Conservation (phyloP, 2,329 filamentous ascomycete species). For the Colletotrichum tanaceti region DNA sequence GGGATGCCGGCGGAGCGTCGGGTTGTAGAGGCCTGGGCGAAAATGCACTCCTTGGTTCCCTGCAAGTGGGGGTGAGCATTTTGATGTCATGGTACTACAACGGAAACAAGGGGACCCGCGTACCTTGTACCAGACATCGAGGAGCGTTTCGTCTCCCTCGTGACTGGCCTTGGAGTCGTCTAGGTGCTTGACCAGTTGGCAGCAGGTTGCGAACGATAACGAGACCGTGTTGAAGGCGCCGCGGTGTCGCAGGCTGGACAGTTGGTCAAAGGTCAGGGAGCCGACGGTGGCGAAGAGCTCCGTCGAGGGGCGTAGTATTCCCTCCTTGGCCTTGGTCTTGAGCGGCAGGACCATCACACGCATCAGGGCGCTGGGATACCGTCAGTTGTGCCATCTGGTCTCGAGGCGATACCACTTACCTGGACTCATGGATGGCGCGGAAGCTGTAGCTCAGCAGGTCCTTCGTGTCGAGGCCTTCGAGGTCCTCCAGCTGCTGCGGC, state of each 20-base stretch:
- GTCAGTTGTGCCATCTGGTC: background rate
- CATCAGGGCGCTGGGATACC: conserved; percentile 72
- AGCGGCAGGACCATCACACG: conserved; percentile 69
- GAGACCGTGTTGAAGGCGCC: conserved; percentile 95
- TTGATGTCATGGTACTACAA: background rate
- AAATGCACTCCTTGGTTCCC: conserved; percentile 76
- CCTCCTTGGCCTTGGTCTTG: conserved; percentile 58
- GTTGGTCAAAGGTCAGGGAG: conserved; percentile 80
- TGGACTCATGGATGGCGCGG: conserved; percentile 93
- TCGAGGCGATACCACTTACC: conserved; percentile 59
- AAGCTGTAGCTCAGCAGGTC: conserved; percentile 95
- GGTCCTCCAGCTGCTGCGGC: conserved; percentile 79
- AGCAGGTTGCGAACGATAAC: conserved; percentile 86
- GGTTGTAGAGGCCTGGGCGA: conserved; percentile 82
- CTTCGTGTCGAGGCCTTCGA: conserved; percentile 81
- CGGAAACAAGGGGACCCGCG: conserved; percentile 31
- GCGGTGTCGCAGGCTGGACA: conserved; percentile 85
- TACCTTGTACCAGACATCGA: conserved; percentile 79
- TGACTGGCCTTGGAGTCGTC: conserved; percentile 42
- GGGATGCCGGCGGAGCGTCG: conserved; percentile 93
- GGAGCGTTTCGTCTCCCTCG: conserved; percentile 56
- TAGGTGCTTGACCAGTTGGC: conserved; percentile 69
- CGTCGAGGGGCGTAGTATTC: conserved; percentile 60
- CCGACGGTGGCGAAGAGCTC: conserved; percentile 75
- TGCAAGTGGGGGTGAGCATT: conserved; percentile 46